Evolutionary conservation across 1,284 basidiomycete genomes (phyloP), one percentile per base, ranked within the genome.

Genomic region (Austroboletus niveus): DNA sequence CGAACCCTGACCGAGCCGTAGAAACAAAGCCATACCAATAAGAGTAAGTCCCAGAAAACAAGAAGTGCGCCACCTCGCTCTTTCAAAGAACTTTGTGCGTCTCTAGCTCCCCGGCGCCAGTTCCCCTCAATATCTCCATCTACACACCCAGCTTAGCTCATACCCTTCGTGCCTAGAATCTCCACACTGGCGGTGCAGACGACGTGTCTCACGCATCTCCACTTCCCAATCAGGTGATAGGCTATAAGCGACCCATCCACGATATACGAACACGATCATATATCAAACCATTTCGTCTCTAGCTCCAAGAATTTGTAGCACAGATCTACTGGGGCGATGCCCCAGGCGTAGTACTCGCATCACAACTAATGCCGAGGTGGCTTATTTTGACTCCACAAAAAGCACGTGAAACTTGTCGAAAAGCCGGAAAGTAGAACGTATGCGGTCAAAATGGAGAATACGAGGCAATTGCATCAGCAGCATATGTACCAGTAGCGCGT

Each of bases 11-110:
- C 12, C 34, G 12, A 5, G 11, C 15, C 34, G 34, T 35, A 11
- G 12, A 35, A 47, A 61, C 54, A 66, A 60, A 30, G 60, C 51
- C 30, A 55, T 4, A 0, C 0, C 60, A 44, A 46, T 20, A 58
- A 48, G 36, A 5, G 53, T 60, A 24, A 60, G 17, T 8, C 14
- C 15, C n/a, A 29, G 27, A 29, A 29, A 29, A 29, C 27, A 29
- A 29, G 27, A 29, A 14, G 14, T 10, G 12, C 12, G 15, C 34
- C 34, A 35, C 34, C 8, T 35, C 34, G 35, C 17, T 40, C 36
- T 38, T 38, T 38, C 36, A 38, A 9, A 38, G 12, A 14, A n/a
- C 36, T 6, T n/a, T 38, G 14, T 11, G 35, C n/a, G 35, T n/a
- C 35, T 17, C 35, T n/a, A n/a, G n/a, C 15, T 36, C 35, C 12